Evolutionary conservation across 441 rosid genomes (phyloP).

Genomic region (Jatropha multifida): DNA sequence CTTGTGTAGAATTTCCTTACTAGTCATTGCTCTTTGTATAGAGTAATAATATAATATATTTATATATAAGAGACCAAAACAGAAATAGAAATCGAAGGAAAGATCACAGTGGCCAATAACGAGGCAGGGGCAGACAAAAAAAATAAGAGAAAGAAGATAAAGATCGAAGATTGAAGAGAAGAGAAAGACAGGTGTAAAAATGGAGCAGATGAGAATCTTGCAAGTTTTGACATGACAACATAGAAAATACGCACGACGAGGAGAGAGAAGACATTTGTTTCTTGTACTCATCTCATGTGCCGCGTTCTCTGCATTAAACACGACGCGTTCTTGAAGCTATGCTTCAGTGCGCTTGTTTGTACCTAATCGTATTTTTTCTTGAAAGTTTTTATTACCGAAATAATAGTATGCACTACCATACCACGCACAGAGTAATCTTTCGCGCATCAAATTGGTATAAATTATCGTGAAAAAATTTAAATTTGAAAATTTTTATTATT

Average conservation of each 20-base stretch:
- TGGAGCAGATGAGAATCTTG: constrained; percentile 6
- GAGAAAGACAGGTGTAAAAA: neutral
- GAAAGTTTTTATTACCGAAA: neutral
- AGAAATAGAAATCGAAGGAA: neutral
- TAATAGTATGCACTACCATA: neutral
- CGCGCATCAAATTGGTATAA: too few species aligned
- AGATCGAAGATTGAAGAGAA: neutral
- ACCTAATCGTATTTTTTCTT: neutral
- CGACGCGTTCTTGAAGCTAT: constrained; percentile 21
- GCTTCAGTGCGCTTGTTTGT: neutral
- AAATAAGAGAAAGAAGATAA: constrained; percentile 13
- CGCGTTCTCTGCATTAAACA: constrained; percentile 27
- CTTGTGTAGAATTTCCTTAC: constrained; percentile 69
- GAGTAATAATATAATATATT: neutral
- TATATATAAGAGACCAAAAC: neutral
- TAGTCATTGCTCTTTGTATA: constrained; percentile 31
- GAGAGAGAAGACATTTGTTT: neutral
- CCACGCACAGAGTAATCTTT: too few species aligned
- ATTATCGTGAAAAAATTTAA: too few species aligned
- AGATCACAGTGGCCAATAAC: constrained; percentile 12
- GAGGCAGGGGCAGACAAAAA: neutral
- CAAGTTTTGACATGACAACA: constrained; percentile 23
- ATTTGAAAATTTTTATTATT: too few species aligned
- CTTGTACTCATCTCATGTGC: constrained; percentile 16
- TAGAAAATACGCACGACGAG: neutral